Evolutionary conservation across 306 rosid species (phyloP).

Genomic region (Arachis hypogaea): DNA sequence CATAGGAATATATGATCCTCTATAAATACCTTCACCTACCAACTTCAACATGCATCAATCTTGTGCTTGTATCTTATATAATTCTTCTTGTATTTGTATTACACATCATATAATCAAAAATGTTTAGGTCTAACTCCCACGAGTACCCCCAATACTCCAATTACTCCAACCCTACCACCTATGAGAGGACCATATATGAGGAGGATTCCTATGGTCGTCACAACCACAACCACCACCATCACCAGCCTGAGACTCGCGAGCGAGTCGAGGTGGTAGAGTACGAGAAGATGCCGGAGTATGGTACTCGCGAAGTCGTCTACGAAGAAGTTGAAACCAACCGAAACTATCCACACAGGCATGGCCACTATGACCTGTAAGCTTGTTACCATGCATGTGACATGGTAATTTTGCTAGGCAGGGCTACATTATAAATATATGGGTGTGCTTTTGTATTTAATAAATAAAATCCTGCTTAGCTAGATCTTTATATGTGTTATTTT

Average conservation of each 20-base stretch:
- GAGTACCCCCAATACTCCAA: conserved; percentile 32
- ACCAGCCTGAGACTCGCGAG: conserved; percentile 37
- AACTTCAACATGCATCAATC: background rate
- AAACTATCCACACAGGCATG: conserved; percentile 30
- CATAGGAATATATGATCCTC: background rate
- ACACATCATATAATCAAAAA: background rate
- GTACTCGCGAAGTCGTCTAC: conserved; percentile 13
- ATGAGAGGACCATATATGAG: conserved; percentile 39
- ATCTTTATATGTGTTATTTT: background rate
- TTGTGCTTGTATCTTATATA: background rate
- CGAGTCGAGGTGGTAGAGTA: conserved; percentile 50
- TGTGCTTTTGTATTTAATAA: conserved; percentile 33
- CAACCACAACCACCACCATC: conserved; percentile 2
- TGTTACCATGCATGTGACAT: background rate
- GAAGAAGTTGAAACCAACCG: conserved; percentile 43
- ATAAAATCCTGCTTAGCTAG: background rate
- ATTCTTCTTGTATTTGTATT: background rate
- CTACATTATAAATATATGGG: background rate
- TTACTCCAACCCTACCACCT: conserved; percentile 33
- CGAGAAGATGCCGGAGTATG: conserved; percentile 28
- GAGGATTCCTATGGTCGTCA: conserved; percentile 4
- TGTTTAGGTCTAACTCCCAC: conserved; percentile 27
- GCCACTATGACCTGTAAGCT: conserved; percentile 34
- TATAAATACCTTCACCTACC: conserved; percentile 6
- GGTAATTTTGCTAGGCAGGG: conserved; percentile 39